phyloP scores from a whole-genome alignment of 345 rosid genomes.

The Melastoma malabathricum region DNA sequence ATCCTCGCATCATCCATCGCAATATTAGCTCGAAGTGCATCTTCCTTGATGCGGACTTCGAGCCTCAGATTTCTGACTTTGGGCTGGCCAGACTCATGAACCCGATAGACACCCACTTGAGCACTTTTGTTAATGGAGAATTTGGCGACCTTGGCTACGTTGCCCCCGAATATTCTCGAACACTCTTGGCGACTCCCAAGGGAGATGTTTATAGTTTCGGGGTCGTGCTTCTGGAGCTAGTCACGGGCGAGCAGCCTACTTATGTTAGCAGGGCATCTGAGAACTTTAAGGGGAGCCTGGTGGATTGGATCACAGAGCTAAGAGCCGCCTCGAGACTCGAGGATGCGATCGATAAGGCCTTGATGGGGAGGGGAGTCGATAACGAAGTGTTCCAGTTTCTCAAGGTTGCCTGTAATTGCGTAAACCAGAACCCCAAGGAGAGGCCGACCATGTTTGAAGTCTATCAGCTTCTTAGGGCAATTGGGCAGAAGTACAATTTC shows the following conservation, averaged over 20 bases:
- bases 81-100: slow-evolving; percentile 97
- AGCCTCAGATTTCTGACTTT: slow-evolving; percentile 86
- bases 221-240: slow-evolving; percentile 51
- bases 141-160: slow-evolving; percentile 93
- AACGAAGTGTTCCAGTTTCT: slow-evolving; percentile 64
- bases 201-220: slow-evolving; percentile 98
- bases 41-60: slow-evolving; percentile 59
- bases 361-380: slow-evolving; percentile 54
- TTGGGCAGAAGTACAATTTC: slow-evolving; percentile 72
- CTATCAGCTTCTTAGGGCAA: slow-evolving; percentile 70
- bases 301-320: slow-evolving; percentile 61
- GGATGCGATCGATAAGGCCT: slow-evolving; percentile 43
- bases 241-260: slow-evolving; percentile 65
- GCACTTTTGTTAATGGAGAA: slow-evolving; percentile 94
- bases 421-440: slow-evolving; percentile 39
- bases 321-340: slow-evolving; percentile 38
- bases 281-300: slow-evolving; percentile 74
- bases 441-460: slow-evolving; percentile 89
- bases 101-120: slow-evolving; percentile 88
- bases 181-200: slow-evolving; percentile 80
- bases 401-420: slow-evolving; percentile 76
- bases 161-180: slow-evolving; percentile 81
- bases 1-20: slow-evolving; percentile 85
- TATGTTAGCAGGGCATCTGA: slow-evolving; percentile 48
- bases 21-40: slow-evolving; percentile 92